Percentiles rank a stretch among this genome's conserved stretches.
phyloP scores from a whole-genome alignment of 129 eudicot genomes.

The Rutidosis leptorrhynchoides region DNA sequence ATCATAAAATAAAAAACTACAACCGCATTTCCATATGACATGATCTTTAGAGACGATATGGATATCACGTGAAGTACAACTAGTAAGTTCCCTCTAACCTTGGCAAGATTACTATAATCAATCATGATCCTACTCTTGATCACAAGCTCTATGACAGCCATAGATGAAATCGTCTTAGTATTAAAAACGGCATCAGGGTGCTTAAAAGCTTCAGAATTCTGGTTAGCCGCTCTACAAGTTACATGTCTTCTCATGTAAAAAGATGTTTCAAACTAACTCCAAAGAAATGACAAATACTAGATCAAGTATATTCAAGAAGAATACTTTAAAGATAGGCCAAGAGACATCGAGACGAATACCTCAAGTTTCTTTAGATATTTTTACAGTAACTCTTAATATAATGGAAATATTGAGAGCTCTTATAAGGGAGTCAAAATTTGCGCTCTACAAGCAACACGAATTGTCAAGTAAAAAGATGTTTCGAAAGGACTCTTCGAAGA shows the following conservation, averaged over 20 bases:
- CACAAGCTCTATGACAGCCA: slow-evolving; percentile 3
- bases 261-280: too few relatives aligned
- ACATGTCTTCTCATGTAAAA: too few relatives aligned
- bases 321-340: too few relatives aligned
- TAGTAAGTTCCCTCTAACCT: slow-evolving; percentile 15
- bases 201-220: too few relatives aligned
- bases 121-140: background rate
- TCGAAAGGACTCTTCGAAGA: background rate
- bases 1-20: background rate
- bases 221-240: too few relatives aligned
- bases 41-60: background rate
- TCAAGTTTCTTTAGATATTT: background rate
- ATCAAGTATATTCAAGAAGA: too few relatives aligned
- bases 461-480: slow-evolving; percentile 23
- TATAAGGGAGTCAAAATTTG: too few relatives aligned
- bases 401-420: slow-evolving; percentile 8
- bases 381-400: background rate
- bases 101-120: slow-evolving; percentile 7
- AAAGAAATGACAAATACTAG: too few relatives aligned
- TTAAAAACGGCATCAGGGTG: background rate
- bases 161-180: slow-evolving; percentile 5
- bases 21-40: background rate
- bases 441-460: slow-evolving; percentile 3
- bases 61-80: background rate
- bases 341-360: too few relatives aligned